Evolutionary conservation across 2,329 filamentous ascomycete genomes (phyloP), one percentile per base, ranked within the genome.

Genomic region (Nothopassalora personata): DNA sequence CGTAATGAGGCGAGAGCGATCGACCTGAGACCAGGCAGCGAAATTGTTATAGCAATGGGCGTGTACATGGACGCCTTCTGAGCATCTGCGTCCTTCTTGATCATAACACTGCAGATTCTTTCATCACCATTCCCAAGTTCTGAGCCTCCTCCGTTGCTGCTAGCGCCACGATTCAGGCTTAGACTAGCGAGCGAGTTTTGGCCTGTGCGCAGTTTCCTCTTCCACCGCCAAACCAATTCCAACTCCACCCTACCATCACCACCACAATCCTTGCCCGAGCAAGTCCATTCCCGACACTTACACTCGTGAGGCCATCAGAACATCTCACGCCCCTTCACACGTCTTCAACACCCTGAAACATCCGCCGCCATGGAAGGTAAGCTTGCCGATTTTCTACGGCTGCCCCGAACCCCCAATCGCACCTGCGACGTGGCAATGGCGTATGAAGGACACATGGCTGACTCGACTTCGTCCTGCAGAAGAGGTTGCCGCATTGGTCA

Each of bases 401-500:
- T 60, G 63, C 57, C 64, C 58, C 50, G 48, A 48, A 54, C 43
- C 56, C 56, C 54, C 60, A 59, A 60, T 60, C 56, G 53, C 58
- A 31, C 58, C 47, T 61, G 51, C 49, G 31, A 36, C 36, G 43
- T 36, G 59, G 30, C 60, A 53, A 59, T 56, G 53, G 54, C 34
- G 30, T 48, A 27, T 30, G 45, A 19, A 46, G 34, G 33, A 45
- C 59, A 59, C 52, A 56, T 51, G 46, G 62, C 69, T 70, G 62
- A 71, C 65, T 61, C 50, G 33, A 58, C 28, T 63, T 52, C 58
- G 57, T 48, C 58, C 1, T 56, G 80, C 78, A 97, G 94, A 99
- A 87, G 94, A 99, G 91, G 94, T 99, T 82, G 94, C 94, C 81
- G 94, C 94, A 81, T 92, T 99, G 90, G 94, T 99, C 82, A 97